phyloP scores from a whole-genome alignment of 805 yeast genomes.

The Suhomyces sp. region DNA sequence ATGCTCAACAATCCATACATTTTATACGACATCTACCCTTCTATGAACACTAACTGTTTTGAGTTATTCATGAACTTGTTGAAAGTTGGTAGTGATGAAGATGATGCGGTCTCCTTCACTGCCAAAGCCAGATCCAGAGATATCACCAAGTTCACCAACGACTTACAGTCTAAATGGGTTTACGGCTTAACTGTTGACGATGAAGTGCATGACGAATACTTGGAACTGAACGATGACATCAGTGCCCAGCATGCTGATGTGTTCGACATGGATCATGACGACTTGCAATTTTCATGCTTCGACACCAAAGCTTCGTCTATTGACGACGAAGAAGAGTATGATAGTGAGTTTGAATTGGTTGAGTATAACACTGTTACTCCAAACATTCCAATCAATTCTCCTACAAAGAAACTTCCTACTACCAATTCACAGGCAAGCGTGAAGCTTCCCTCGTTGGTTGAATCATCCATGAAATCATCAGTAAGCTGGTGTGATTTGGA shows the following conservation, averaged over 20 bases:
- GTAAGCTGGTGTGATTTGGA: constrained; percentile 36
- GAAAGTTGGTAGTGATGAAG: constrained; percentile 34
- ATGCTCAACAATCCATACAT: constrained; percentile 35
- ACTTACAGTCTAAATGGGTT: constrained; percentile 26
- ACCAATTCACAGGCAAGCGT: constrained; percentile 7
- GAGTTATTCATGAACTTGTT: constrained; percentile 41
- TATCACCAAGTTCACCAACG: constrained; percentile 31
- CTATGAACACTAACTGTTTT: constrained; percentile 42
- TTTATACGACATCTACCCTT: constrained; percentile 49
- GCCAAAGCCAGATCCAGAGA: constrained; percentile 24
- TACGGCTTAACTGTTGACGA: constrained; percentile 48
- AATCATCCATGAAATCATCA: constrained; percentile 27
- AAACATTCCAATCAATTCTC: constrained; percentile 6
- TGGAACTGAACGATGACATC: not conserved
- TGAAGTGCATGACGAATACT: constrained; percentile 23
- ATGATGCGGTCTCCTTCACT: constrained; percentile 13
- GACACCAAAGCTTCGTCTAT: constrained; percentile 6
- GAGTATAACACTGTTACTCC: constrained; percentile 5
- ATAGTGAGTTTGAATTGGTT: constrained; percentile 4
- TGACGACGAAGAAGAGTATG: constrained; percentile 5
- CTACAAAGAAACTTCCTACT: not conserved
- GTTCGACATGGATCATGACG: constrained; percentile 36
- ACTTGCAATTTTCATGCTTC: constrained; percentile 10
- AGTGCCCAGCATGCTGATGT: constrained; percentile 17
- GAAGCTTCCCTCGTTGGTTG: constrained; percentile 30